phyloP scores from a whole-genome alignment of 2,329 filamentous ascomycete species.

The Sclerotinia subarctica region DNA sequence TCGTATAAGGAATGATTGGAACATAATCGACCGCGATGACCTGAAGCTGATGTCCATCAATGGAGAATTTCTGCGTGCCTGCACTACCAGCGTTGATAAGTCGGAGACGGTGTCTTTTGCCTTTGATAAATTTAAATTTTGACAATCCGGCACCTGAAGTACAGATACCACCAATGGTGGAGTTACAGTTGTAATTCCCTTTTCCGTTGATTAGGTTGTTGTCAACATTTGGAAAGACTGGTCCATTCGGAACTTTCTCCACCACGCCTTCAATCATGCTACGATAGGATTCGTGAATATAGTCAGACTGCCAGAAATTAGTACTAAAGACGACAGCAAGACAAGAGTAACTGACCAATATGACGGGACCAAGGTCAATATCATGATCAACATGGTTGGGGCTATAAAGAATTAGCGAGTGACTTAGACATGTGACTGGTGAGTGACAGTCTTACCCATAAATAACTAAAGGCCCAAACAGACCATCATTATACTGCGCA shows the following conservation, averaged over 20 bases:
- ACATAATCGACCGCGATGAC: slow-evolving; percentile 58
- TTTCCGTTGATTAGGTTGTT: slow-evolving; percentile 34
- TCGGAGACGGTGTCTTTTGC: slow-evolving; percentile 45
- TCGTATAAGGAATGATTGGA: slow-evolving; percentile 53
- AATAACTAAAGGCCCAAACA: slow-evolving; percentile 58
- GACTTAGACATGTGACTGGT: too few species aligned
- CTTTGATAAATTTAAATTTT: slow-evolving; percentile 40
- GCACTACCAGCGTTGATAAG: slow-evolving; percentile 46
- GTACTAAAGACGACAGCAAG: neutral
- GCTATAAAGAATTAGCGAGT: slow-evolving; percentile 29
- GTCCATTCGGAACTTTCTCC: slow-evolving; percentile 10
- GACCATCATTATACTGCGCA: slow-evolving; percentile 49
- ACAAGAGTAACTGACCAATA: slow-evolving; percentile 21
- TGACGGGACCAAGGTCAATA: slow-evolving; percentile 54
- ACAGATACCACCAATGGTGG: slow-evolving; percentile 10
- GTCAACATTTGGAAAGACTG: slow-evolving; percentile 19
- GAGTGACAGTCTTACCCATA: slow-evolving; percentile 40
- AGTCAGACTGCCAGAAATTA: slow-evolving; percentile 32
- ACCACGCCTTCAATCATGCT: slow-evolving; percentile 17
- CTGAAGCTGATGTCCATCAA: slow-evolving; percentile 54
- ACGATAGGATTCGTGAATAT: slow-evolving; percentile 44
- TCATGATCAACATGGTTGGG: slow-evolving; percentile 57
- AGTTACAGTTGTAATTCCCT: slow-evolving; percentile 24
- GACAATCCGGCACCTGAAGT: slow-evolving; percentile 27
- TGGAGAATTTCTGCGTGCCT: slow-evolving; percentile 41